These are phyloP conservation scores for Aspergillus ruber DNA, from an alignment of 2,329 filamentous ascomycete genomes.

Conservation along the genomic window DNA sequence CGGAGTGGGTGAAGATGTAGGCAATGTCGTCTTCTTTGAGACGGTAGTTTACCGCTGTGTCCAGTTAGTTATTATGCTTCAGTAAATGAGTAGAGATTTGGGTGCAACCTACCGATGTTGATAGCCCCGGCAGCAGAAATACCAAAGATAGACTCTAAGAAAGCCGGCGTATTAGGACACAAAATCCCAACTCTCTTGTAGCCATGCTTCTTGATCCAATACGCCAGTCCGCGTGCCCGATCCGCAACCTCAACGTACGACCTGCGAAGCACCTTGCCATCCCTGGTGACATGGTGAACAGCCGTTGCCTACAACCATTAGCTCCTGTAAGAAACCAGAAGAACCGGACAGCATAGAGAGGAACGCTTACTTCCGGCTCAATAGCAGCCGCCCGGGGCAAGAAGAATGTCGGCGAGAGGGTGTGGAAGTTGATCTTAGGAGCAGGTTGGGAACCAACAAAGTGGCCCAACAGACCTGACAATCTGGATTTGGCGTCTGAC, in stretches of 20 bases:
- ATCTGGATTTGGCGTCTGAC: slow-evolving; percentile 21
- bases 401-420: slow-evolving; percentile 1
- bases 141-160: slow-evolving; percentile 83
- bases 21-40: slow-evolving; percentile 77
- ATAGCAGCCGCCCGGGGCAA: not conserved
- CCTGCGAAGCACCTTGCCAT: slow-evolving; percentile 65
- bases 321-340: slow-evolving; percentile 9
- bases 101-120: slow-evolving; percentile 52
- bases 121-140: slow-evolving; percentile 75
- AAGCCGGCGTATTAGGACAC: slow-evolving; percentile 87
- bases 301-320: slow-evolving; percentile 55
- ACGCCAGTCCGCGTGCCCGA: slow-evolving; percentile 78
- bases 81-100: slow-evolving; percentile 22
- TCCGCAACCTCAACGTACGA: slow-evolving; percentile 78
- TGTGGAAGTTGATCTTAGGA: not conserved
- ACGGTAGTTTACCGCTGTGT: slow-evolving; percentile 58
- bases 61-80: not conserved
- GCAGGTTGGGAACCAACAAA: slow-evolving; percentile 9
- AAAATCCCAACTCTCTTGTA: slow-evolving; percentile 77
- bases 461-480: slow-evolving; percentile 26
- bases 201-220: slow-evolving; percentile 70
- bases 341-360: slow-evolving; percentile 15
- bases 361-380: not conserved
- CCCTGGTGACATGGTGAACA: slow-evolving; percentile 77
- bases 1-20: slow-evolving; percentile 84